These are phyloP conservation scores for Pluteus cervinus DNA, from an alignment of 768 basidiomycete species.

Conservation along the genomic window DNA sequence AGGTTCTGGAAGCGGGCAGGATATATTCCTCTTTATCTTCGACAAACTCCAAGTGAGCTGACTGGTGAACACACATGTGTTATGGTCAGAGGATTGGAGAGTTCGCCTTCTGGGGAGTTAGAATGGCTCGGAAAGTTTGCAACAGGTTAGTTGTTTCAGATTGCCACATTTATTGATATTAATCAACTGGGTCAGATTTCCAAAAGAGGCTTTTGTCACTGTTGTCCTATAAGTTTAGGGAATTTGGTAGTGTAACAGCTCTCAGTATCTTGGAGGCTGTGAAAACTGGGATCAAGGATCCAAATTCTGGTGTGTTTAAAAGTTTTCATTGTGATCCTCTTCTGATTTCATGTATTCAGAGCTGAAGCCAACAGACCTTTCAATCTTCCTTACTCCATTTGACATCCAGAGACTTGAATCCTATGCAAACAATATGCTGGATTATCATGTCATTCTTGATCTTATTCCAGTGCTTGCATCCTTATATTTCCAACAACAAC, in stretches of 20 bases:
- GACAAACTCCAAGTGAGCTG: conserved; percentile 90
- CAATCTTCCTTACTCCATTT: conserved; percentile 75
- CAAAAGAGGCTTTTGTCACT: conserved; percentile 82
- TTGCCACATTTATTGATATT: background rate
- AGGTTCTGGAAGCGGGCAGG: conserved; percentile 96
- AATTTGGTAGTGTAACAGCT: conserved; percentile 84
- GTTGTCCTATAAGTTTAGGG: conserved; percentile 90
- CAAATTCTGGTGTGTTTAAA: conserved; percentile 31
- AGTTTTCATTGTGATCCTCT: conserved; percentile 18
- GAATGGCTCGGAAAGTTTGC: conserved; percentile 90
- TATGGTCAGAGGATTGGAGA: conserved; percentile 86
- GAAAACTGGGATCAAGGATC: conserved; percentile 51
- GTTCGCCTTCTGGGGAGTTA: conserved; percentile 51
- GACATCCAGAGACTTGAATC: conserved; percentile 95
- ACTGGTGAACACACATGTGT: conserved; percentile 97
- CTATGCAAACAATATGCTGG: conserved; percentile 92
- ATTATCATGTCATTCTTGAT: conserved; percentile 95
- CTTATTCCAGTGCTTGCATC: conserved; percentile 74
- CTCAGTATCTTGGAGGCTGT: conserved; percentile 86
- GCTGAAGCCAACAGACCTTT: conserved; percentile 35
- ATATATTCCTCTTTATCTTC: conserved; percentile 86
- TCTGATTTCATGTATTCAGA: conserved; percentile 14
- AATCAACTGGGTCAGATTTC: conserved; percentile 71
- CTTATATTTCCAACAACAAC: conserved; percentile 79
- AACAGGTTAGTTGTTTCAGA: conserved; percentile 44